Base-by-base conservation (phyloP, 208 protist genomes). In the Trypanosoma caninum region DNA sequence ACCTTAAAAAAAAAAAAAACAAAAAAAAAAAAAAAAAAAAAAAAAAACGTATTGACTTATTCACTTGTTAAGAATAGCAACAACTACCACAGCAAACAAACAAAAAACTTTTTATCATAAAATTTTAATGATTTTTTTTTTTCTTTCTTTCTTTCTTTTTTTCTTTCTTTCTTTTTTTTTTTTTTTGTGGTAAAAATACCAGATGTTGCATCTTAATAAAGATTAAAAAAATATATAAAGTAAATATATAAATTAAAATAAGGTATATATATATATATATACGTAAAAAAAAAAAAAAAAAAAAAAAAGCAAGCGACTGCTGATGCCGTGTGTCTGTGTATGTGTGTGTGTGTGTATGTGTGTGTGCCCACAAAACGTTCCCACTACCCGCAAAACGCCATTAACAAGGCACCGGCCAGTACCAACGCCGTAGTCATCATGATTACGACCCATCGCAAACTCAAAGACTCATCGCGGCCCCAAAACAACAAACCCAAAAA, bases 1-100 rank as follows among this genome's bases (percentile, higher is more conserved):
- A n/a, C n/a, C n/a, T n/a, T n/a, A n/a, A n/a, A 47, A n/a, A 11
- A 47, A 47, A 47, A 47, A 47, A 47, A 47, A 47, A 47, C 8
- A 20, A 47, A 47, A 20, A 20, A 47, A 47, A 47, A 47, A 47
- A 47, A 47, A 6, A 47, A 47, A 47, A n/a, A 22, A n/a, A n/a
- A n/a, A n/a, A n/a, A n/a, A n/a, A n/a, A n/a, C n/a, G n/a, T n/a
- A n/a, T n/a, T n/a, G n/a, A n/a, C n/a, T n/a, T n/a, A n/a, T n/a
- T n/a, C n/a, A n/a, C n/a, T n/a, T n/a, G n/a, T n/a, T n/a, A n/a
- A n/a, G n/a, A n/a, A n/a, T n/a, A n/a, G n/a, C n/a, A n/a, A n/a
- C n/a, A n/a, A n/a, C n/a, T n/a, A n/a, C n/a, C n/a, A n/a, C n/a
- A n/a, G n/a, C n/a, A n/a, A n/a, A n/a, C n/a, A n/a, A n/a, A n/a